Evolutionary conservation across 495 filamentous ascomycete genomes (phyloP), one percentile per base, ranked within the genome.

Genomic region (Collariella sp.): DNA sequence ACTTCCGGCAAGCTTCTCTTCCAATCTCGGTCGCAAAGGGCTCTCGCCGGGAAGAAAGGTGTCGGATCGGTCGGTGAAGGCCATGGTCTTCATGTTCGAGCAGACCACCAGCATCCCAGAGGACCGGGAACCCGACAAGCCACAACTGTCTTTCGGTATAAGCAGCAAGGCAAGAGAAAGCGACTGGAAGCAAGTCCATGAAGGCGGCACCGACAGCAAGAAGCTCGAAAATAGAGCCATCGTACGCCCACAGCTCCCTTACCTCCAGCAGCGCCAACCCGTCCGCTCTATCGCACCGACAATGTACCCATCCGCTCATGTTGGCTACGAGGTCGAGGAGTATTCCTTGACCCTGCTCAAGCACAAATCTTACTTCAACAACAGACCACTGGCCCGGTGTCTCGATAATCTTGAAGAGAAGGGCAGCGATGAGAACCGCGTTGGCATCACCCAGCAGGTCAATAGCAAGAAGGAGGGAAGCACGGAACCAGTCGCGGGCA

Each of bases 301-400:
- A 5, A 55, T 52, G 29, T 36, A 19, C 5, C 48, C 24, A 0
- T 41, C 29, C n/a, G 26, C 24, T 0, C 16, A 39, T 38, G 36
- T 46, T 2, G 56, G 61, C 24, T 54, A 58, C 29, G 19, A 49
- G 22, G 41, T 47, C 3, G 63, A 66, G 23, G 61, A 62, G 29
- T 55, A 64, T 33, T 64, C 61, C 3, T 47, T 67, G 48, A 67
- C 62, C 1, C 43, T 67, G 24, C 41, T 65, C n/a, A 60, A 59
- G 26, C 62, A 65, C 54, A 62, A 65, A 31, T 39, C 39, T 3
- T 67, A 59, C 48, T 58, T 63, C 50, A 55, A 59, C 33, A 60
- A 61, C 34, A 54, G 47, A 7, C 60, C 62, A 10, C 50, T 67
- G 19, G 62, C 48, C 2, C 56, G 65, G 10, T 67, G 62, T 31